phyloP scores from a whole-genome alignment of 192 early-diverging fungal species.

The Podila epigama region DNA sequence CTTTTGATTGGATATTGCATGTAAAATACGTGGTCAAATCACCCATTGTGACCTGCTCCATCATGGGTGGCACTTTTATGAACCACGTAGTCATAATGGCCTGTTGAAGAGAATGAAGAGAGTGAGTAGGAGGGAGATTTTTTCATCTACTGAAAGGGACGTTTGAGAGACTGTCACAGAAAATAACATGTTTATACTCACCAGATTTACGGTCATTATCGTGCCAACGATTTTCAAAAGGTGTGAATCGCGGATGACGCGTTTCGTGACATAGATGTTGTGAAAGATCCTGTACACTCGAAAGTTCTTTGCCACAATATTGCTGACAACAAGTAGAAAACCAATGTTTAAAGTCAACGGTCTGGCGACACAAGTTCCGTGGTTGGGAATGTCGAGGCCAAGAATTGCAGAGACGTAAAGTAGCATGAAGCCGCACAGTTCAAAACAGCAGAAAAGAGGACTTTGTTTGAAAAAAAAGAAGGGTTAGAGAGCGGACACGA shows the following conservation, averaged over 20 bases:
- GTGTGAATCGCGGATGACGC: constrained; percentile 36
- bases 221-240: constrained; percentile 38
- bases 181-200: constrained; percentile 21
- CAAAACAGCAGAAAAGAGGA: constrained; percentile 54
- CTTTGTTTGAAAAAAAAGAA: constrained; percentile 6
- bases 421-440: constrained; percentile 49
- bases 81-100: constrained; percentile 35
- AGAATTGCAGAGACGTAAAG: constrained; percentile 38
- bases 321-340: constrained; percentile 53
- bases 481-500: background rate
- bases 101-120: constrained; percentile 11
- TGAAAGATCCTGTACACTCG: constrained; percentile 48
- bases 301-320: constrained; percentile 62
- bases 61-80: constrained; percentile 17
- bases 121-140: no score
- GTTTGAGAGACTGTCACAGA: background rate
- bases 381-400: constrained; percentile 31
- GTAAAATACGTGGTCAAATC: constrained; percentile 34
- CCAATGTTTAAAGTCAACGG: constrained; percentile 48
- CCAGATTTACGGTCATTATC: constrained; percentile 42
- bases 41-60: constrained; percentile 13
- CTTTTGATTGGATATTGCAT: constrained; percentile 4
- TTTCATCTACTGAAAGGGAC: no score
- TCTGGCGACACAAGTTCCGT: constrained; percentile 29
- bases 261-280: constrained; percentile 48